Base-by-base conservation (phyloP, 805 yeast species). In the Candida broadrunensis region DNA sequence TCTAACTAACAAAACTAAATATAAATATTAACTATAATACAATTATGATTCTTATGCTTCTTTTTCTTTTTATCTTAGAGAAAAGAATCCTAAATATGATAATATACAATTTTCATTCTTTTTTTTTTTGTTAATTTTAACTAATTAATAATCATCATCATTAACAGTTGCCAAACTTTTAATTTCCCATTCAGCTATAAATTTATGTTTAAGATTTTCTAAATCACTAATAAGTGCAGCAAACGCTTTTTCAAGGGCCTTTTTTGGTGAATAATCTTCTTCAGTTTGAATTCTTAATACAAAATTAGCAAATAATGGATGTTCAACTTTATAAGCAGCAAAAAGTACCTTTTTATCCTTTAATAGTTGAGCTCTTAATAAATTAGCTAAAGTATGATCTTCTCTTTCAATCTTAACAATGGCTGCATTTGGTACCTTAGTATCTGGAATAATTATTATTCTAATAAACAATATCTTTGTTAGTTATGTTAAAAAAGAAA, bases 241-340 rank as follows among this genome's bases (percentile, higher is more conserved):
- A 63, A 97, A 90, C 2, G 99, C 98, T 53, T 85, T 87, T 56
- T 79, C 85, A 56, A 93, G 73, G 1, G 98, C 98, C 44, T 84
- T 88, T 56, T 83, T 80, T 23, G 99, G 99, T 30, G 88, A 77
- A 60, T 89, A 89, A 38, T 93, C 96, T 51, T 93, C 98, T 54
- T 88, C 96, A 0, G 98, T 91, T 64, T 93, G 99, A 27, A 93
- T 78, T 67, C 99, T 81, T 81, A 93, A 80, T 35, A 91, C 82
- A 55, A 93, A 93, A 61, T 87, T 88, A 30, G 99, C 97, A 65
- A 93, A 93, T 49, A 93, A 72, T 7, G 99, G 99, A 67, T 93
- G 99, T 67, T 93, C 98, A 33, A 93, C 89, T 63, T 93, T 93
- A 73, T 93, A 93, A 26, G 98, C 99, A 33, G 96, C 98, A 61